These are phyloP conservation scores for Gremmenia infestans DNA, from an alignment of 2,329 filamentous ascomycete species.

Conservation along the genomic window DNA sequence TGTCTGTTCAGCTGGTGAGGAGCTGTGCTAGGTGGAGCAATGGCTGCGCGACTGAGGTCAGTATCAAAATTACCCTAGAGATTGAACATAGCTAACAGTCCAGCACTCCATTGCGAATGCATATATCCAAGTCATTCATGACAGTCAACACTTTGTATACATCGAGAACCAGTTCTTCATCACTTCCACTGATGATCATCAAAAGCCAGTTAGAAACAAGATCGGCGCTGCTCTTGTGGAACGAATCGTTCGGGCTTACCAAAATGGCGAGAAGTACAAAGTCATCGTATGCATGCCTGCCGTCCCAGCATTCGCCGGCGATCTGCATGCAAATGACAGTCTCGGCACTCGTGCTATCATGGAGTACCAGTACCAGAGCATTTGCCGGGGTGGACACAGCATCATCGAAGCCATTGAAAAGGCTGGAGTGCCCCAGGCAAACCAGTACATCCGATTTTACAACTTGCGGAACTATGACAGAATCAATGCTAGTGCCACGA, in stretches of 20 bases:
- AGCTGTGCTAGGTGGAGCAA: constrained; percentile 54
- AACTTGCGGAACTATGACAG: constrained; percentile 81
- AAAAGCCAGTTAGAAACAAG: constrained; percentile 69
- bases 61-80: constrained; percentile 6
- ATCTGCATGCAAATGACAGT: constrained; percentile 66
- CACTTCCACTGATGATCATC: constrained; percentile 66
- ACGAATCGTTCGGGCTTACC: constrained; percentile 66
- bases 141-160: constrained; percentile 69
- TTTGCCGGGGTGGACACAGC: constrained; percentile 69
- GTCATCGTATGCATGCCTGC: constrained; percentile 75
- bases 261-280: constrained; percentile 62
- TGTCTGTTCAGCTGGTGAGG: constrained; percentile 36
- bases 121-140: constrained; percentile 67
- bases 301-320: constrained; percentile 77
- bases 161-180: constrained; percentile 88
- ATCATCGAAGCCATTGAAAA: constrained; percentile 68
- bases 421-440: constrained; percentile 61
- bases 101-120: constrained; percentile 80
- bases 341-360: constrained; percentile 79
- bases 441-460: constrained; percentile 75
- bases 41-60: constrained; percentile 49
- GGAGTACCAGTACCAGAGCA: constrained; percentile 80
- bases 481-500: constrained; percentile 64
- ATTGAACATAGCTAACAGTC: constrained; percentile 15
- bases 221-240: constrained; percentile 76